A percentile compares a stretch with the other conserved stretches of the same genome.
phyloP scores from a whole-genome alignment of 768 basidiomycete genomes.

The Kwoniella dendrophila region DNA sequence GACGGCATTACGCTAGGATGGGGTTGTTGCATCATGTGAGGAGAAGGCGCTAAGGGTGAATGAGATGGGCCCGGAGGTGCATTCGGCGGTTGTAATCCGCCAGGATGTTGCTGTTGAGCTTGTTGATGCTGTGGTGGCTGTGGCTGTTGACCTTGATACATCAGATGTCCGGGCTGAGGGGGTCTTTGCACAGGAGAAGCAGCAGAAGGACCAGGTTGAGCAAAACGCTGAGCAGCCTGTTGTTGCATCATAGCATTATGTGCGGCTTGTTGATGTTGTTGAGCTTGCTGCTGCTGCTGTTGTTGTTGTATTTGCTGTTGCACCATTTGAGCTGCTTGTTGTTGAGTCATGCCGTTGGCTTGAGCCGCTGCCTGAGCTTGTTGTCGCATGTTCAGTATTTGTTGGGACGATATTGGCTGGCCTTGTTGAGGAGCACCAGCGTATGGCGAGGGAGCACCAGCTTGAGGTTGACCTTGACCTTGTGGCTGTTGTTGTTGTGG shows the following conservation, averaged over 20 bases:
- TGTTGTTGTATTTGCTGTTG: slow-evolving; percentile 47
- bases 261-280: slow-evolving; percentile 34
- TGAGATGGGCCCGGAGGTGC: slow-evolving; percentile 43
- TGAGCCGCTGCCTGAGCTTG: slow-evolving; percentile 37
- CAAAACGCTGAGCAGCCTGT: slow-evolving; percentile 34
- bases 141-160: slow-evolving; percentile 32
- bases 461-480: slow-evolving; percentile 3
- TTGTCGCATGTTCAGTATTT: slow-evolving; percentile 29
- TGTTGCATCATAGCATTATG: slow-evolving; percentile 32
- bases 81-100: slow-evolving; percentile 33
- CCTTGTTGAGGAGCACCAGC: slow-evolving; percentile 21
- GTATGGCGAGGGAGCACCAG: slow-evolving; percentile 15
- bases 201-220: slow-evolving; percentile 32
- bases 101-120: slow-evolving; percentile 20
- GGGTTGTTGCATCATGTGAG: slow-evolving; percentile 46
- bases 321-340: slow-evolving; percentile 29
- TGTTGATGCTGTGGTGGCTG: slow-evolving; percentile 11
- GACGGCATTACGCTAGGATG: slow-evolving; percentile 42
- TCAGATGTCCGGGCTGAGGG: slow-evolving; percentile 35
- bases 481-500: slow-evolving; percentile 24
- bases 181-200: slow-evolving; percentile 30
- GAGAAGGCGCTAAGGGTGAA: slow-evolving; percentile 40
- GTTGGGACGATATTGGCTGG: slow-evolving; percentile 23
- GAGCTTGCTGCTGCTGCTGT: slow-evolving; percentile 31
- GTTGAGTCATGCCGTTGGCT: slow-evolving; percentile 33